These are phyloP conservation scores for Darksidea phi DNA, from an alignment of 495 filamentous ascomycete species.

Conservation along the genomic window DNA sequence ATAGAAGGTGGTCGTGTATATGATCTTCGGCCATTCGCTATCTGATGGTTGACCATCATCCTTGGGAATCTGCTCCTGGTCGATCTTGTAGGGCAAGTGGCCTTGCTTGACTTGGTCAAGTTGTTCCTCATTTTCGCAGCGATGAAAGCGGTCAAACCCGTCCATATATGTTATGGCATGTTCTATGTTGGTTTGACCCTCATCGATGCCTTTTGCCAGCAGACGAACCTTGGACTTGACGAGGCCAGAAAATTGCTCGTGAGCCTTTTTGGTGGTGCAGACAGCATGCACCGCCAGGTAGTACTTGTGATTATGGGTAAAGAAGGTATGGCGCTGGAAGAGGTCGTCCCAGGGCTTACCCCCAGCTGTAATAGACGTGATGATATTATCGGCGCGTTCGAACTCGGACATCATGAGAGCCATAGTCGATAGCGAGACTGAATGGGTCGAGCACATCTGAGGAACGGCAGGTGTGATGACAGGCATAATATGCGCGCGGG, in stretches of 20 bases:
- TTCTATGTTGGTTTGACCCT: slow-evolving; percentile 63
- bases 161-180: slow-evolving; percentile 92
- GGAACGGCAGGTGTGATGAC: slow-evolving; percentile 95
- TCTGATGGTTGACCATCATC: slow-evolving; percentile 48
- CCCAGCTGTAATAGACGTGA: slow-evolving; percentile 74
- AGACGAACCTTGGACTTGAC: slow-evolving; percentile 90
- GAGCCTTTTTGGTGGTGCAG: slow-evolving; percentile 79
- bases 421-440: slow-evolving; percentile 83
- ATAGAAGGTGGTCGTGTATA: slow-evolving; percentile 86
- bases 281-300: slow-evolving; percentile 88
- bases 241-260: slow-evolving; percentile 82
- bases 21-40: slow-evolving; percentile 43
- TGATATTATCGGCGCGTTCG: slow-evolving; percentile 70
- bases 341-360: slow-evolving; percentile 80
- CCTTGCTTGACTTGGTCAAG: slow-evolving; percentile 68
- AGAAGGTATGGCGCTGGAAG: slow-evolving; percentile 85
- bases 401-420: slow-evolving; percentile 79
- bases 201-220: slow-evolving; percentile 77
- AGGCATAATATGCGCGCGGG: slow-evolving; percentile 87
- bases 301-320: slow-evolving; percentile 88
- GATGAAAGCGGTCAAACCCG: slow-evolving; percentile 78
- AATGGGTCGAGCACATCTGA: slow-evolving; percentile 95
- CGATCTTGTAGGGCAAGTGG: slow-evolving; percentile 63
- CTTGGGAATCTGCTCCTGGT: slow-evolving; percentile 53
- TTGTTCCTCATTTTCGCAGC: slow-evolving; percentile 68